Percentiles rank a stretch among this genome's conserved stretches.
Conservation (phyloP, 2,329 filamentous ascomycete species). For the Diaporthe longicolla region DNA sequence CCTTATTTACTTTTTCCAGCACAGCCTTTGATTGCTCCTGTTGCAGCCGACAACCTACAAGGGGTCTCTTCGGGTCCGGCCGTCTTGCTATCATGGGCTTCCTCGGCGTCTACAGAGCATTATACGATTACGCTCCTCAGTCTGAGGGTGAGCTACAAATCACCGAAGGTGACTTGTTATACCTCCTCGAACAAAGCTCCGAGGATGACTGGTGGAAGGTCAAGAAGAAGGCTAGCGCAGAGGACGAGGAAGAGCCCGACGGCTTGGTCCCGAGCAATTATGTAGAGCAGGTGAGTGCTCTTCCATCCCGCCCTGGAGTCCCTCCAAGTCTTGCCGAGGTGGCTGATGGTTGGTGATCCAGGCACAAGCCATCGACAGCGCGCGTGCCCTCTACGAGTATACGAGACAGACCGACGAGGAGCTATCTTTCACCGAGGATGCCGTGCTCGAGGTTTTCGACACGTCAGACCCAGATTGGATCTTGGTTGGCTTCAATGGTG, state of each 20-base stretch:
- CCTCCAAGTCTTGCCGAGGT: neutral
- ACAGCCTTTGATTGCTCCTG: conserved; percentile 11
- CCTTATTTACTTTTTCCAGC: neutral
- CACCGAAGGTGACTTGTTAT: conserved; percentile 88
- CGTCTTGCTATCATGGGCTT: conserved; percentile 79
- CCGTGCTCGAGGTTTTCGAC: conserved; percentile 87
- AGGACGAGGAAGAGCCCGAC: conserved; percentile 92
- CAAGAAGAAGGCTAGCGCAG: conserved; percentile 87
- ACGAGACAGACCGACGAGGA: conserved; percentile 97
- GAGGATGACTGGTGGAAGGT: conserved; percentile 95
- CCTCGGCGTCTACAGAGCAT: conserved; percentile 87
- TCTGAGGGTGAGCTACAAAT: conserved; percentile 88
- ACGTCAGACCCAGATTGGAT: conserved; percentile 96
- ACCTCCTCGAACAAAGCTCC: conserved; percentile 84
- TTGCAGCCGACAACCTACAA: conserved; percentile 25
- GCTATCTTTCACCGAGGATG: conserved; percentile 93
- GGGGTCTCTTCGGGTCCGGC: conserved; percentile 6
- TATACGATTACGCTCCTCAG: conserved; percentile 94
- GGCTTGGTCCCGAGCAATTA: conserved; percentile 96
- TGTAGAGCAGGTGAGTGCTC: conserved; percentile 83
- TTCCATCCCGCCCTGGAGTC: conserved; percentile 1
- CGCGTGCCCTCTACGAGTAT: conserved; percentile 98
- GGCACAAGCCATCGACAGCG: conserved; percentile 74
- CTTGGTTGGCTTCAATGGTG: conserved; percentile 84
- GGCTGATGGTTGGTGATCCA: conserved; percentile 48